Evolutionary conservation across 495 filamentous ascomycete genomes (phyloP), one percentile per base, ranked within the genome.

Genomic region (Achaetomiella virescens): DNA sequence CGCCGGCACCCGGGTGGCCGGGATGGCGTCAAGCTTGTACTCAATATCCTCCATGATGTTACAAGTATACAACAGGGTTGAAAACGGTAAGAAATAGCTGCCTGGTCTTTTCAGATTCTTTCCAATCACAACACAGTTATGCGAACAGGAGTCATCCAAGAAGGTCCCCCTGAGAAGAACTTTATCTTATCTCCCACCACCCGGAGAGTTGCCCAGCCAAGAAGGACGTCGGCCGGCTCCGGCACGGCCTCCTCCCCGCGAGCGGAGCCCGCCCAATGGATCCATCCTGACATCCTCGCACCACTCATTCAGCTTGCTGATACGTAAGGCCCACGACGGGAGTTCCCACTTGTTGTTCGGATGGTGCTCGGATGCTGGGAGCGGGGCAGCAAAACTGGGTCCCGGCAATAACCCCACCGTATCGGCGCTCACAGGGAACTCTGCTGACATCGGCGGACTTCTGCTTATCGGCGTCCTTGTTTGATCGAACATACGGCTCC

Each of bases 11-110:
- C 58, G 60, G 11, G 76, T 78, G 17, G 70, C 75, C 58, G 70
- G 59, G 55, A 81, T 72, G 50, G 72, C 60, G 33, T 78, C 73
- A 1, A 80, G 58, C 52, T 75, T 67, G 59, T 81, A 81, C 37
- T 61, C 69, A 49, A 64, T 65, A 18, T 72, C 72, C 20, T 67
- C 66, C 55, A 65, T 62, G 45, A 52, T 52, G 36, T 9, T 31
- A 41, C 36, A 18, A 48, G 18, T 20, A 49, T 29, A 33, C 22
- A 27, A 45, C 22, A 11, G 44, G 6, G 14, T 8, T 11, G 10
- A 41, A 21, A 41, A 20, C 20, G 15, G 20, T 8, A 38, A 17
- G 18, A 18, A 46, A 18, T 3, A 10, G 14, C 6, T 21, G 18
- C 25, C 3, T 9, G 14, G 44, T 2, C 21, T 21, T 15, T 1